Base-by-base conservation (phyloP, 116 monocot species). In the Dioscorea cayenensis region DNA sequence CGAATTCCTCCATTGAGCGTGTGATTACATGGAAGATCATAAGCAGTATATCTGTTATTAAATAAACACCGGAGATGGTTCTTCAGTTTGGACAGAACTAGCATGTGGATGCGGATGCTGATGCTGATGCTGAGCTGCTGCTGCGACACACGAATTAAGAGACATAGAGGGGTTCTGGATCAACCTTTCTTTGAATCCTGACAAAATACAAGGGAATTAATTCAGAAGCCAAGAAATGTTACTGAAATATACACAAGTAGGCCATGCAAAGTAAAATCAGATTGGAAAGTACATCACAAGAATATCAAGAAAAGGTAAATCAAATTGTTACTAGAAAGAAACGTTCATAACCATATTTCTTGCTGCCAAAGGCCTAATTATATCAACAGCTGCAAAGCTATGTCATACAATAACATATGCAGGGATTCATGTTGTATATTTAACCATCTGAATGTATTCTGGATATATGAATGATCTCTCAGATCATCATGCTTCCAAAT, bases 101-200 rank as follows among this genome's bases (percentile, higher is more conserved):
- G 32, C 32, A 32, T 32, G 32, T 55, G n/a, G 14, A 1, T 25
- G 25, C 25, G 25, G 55, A 0, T 23, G 25, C 22, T 69, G 51
- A 8, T 5, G 19, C 11, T 14, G 28, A 3, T 16, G 23, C 25
- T n/a, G n/a, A 1, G 55, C 8, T 23, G 25, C 22, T 69, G 51
- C 25, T 5, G 19, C 11, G 3, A 28, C 43, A n/a, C n/a, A n/a
- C 4, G 23, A 48, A 69, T 51, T 21, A 70, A 28, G 55, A 32
- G 19, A 58, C 84, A 70, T 87, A 85, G 28, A 94, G 90, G 28
- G 91, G 85, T 52, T 92, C 85, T 43, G 88, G 87, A 13, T 75
- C 85, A 13, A 64, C 52, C 73, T 88, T 88, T 77, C 88, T 87
- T 68, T 65, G 71, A 49, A 92, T 81, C 92, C 92, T 92, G 81